Evolutionary conservation across 2,329 filamentous ascomycete species (phyloP).

Genomic region (Lachnellula arida): DNA sequence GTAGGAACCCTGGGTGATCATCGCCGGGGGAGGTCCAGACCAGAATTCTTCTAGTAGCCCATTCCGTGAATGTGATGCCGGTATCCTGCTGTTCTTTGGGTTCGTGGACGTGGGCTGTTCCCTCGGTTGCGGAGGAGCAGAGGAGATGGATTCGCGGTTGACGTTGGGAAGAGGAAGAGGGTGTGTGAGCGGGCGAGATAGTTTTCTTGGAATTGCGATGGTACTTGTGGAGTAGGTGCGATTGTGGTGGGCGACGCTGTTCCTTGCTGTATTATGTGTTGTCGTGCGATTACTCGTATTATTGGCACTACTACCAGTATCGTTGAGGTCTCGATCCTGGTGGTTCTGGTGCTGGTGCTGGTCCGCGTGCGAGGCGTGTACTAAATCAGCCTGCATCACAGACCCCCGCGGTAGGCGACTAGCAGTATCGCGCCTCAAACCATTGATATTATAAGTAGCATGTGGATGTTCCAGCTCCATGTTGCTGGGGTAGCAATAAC

Average conservation of each 20-base stretch:
- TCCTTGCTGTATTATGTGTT: too few relatives aligned
- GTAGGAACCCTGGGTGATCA: slow-evolving; percentile 24
- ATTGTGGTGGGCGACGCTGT: background rate
- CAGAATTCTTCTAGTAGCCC: slow-evolving; percentile 9
- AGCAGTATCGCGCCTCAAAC: too few relatives aligned
- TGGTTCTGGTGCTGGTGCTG: background rate
- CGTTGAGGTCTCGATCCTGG: background rate
- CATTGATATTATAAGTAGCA: too few relatives aligned
- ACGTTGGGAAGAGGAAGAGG: background rate
- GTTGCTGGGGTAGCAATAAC: background rate
- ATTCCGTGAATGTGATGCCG: slow-evolving; percentile 13
- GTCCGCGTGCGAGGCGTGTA: too few relatives aligned
- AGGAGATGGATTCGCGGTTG: background rate
- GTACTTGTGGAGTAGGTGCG: background rate
- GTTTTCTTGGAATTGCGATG: background rate
- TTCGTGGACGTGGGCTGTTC: background rate
- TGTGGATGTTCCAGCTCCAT: too few relatives aligned
- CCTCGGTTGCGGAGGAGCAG: background rate
- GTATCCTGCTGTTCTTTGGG: background rate
- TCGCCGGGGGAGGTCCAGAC: slow-evolving; percentile 23
- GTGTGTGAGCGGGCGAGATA: background rate
- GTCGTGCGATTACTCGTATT: too few relatives aligned
- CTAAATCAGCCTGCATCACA: too few relatives aligned
- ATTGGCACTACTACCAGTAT: too few relatives aligned
- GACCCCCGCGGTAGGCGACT: too few relatives aligned